phyloP scores from a whole-genome alignment of 345 rosid genomes.

The Citrus unshiu region DNA sequence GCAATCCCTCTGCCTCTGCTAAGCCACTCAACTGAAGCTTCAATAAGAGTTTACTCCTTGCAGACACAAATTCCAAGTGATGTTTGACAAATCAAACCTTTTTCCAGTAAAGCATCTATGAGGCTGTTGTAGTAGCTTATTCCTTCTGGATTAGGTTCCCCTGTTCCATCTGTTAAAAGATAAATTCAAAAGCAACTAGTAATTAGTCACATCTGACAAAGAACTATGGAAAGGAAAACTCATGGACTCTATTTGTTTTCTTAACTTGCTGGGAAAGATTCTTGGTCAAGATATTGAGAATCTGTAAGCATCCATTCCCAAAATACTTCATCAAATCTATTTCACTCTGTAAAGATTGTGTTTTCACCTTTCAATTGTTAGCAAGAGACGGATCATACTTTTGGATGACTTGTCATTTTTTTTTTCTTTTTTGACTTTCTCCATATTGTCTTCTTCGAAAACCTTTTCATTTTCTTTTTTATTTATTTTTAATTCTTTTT shows the following conservation, averaged over 20 bases:
- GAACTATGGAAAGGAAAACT: neutral
- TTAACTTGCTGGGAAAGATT: conserved; percentile 73
- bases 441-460: neutral
- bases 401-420: neutral
- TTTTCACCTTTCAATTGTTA: neutral
- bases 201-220: neutral
- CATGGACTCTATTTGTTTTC: neutral
- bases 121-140: conserved; percentile 63
- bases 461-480: neutral
- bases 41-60: neutral
- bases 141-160: conserved; percentile 66
- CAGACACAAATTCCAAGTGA: neutral
- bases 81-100: conserved; percentile 36
- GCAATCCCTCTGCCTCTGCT: too few relatives aligned
- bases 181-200: conserved; percentile 1
- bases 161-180: conserved; percentile 68
- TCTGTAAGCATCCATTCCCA: conserved; percentile 91
- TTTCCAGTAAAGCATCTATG: conserved; percentile 61
- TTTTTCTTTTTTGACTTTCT: neutral
- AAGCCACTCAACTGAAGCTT: neutral
- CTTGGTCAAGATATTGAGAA: conserved; percentile 94
- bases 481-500: neutral
- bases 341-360: conserved; percentile 48
- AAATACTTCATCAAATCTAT: conserved; percentile 77
- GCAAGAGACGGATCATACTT: neutral